Evolutionary conservation across 1,284 basidiomycete species (phyloP), one percentile per base, ranked within the genome.

Genomic region (Sanghuangporus sanghuang): DNA sequence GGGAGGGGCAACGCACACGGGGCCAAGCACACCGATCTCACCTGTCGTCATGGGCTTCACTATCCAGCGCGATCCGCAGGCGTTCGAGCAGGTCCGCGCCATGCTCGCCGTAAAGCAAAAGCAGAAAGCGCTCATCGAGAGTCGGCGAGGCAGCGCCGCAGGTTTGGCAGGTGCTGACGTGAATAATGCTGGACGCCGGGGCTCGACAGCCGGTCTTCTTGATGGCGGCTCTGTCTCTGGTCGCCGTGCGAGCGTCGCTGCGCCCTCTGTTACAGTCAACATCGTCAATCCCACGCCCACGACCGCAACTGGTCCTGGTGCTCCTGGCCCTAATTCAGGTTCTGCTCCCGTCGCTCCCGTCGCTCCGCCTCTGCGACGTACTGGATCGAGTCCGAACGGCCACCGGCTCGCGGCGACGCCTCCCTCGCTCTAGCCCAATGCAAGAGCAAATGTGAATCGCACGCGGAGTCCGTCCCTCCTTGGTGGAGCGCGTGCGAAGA

Each of bases 51-150:
- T 87, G 76, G 81, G 85, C 38, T 81, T 86, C 69, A 78, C 84
- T 38, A 78, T 85, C 66, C 77, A 77, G 64, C 79, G 81, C 64
- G 84, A 88, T 69, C 78, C 83, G 4, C 71, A 74, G 46, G 80
- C 81, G 21, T 76, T 85, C 54, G 85, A 88, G 69, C 84, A 86
- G 70, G 80, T 86, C 39, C 80, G 85, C 69, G 83, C 85, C 27
- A 83, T 83, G 77, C 77, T 86, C 64, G 75, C 78, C 42, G 80
- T 84, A 57, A 89, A 87, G 69, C 86, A 86, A 71, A 85, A 86
- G 68, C 88, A 88, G 73, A 85, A 88, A 72, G 81, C 83, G 53
- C 76, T 86, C 64, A 85, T 86, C 64, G 86, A 90, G 71, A 85
- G 87, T 72, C 80, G 86, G 57, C 74, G 87, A 64, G 85, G 81